Conservation (phyloP, 352 stramenopile genomes). For the Pythium aristosporum region DNA sequence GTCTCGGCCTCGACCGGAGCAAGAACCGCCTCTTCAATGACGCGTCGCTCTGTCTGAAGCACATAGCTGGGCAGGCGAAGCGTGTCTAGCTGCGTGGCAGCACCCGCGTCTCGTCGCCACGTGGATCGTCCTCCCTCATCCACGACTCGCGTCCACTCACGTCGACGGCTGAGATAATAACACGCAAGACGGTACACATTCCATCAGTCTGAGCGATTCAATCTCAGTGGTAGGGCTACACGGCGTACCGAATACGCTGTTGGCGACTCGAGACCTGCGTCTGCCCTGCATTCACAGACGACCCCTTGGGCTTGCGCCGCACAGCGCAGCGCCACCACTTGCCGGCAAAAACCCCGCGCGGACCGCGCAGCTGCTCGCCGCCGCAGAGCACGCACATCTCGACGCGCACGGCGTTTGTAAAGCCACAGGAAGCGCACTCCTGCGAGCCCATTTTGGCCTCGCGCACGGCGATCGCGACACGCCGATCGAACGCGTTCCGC, state of each 20-base stretch:
- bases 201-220: too few relatives aligned
- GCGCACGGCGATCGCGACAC: slow-evolving; percentile 15
- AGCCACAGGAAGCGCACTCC: slow-evolving; percentile 8
- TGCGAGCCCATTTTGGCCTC: slow-evolving; percentile 14
- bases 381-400: slow-evolving; percentile 13
- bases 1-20: not conserved
- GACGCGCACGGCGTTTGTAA: slow-evolving; percentile 13
- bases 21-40: not conserved
- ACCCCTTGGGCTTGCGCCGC: not conserved
- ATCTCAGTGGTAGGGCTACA: not conserved
- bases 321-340: slow-evolving; percentile 1
- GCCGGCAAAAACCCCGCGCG: not conserved
- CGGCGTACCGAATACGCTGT: slow-evolving; percentile 1
- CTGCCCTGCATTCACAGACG: not conserved
- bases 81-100: not conserved
- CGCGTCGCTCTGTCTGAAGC: not conserved
- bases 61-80: not conserved
- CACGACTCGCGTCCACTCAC: not conserved
- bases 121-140: not conserved
- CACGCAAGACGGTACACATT: too few relatives aligned
- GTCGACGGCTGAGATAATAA: not conserved
- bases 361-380: not conserved
- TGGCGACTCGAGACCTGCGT: not conserved
- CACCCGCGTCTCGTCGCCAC: not conserved
- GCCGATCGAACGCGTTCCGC: slow-evolving; percentile 16